phyloP scores from a whole-genome alignment of 2,329 filamentous ascomycete species.

The Madurella fahalii region DNA sequence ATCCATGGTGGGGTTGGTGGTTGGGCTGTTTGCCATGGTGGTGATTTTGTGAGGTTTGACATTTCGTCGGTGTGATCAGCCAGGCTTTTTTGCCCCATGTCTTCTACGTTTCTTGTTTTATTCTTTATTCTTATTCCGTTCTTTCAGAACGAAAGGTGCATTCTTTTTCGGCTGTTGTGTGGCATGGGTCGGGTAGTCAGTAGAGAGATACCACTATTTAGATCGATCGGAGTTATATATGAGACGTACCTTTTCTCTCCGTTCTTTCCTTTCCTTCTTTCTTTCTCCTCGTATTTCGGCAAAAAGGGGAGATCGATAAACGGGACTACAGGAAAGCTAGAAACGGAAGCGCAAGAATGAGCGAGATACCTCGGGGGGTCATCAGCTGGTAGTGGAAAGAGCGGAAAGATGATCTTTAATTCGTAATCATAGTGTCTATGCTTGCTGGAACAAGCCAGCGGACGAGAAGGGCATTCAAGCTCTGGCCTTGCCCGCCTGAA shows the following conservation, averaged over 20 bases:
- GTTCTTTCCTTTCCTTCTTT: too few species aligned
- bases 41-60: background rate
- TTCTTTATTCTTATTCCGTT: too few species aligned
- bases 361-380: too few species aligned
- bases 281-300: background rate
- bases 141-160: too few species aligned
- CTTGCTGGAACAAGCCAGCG: background rate
- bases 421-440: background rate
- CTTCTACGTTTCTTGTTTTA: background rate
- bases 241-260: background rate
- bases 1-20: background rate
- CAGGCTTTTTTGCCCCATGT: background rate
- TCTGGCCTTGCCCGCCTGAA: background rate
- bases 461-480: background rate
- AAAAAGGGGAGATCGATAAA: background rate
- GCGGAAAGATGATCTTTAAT: background rate
- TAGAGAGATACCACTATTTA: conserved; percentile 10
- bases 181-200: background rate
- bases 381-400: background rate
- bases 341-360: too few species aligned
- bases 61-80: background rate
- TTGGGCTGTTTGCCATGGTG: conserved; percentile 3
- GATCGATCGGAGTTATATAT: background rate
- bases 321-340: background rate
- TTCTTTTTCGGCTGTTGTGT: too few species aligned